Percentiles rank a stretch among this genome's conserved stretches.
Evolutionary conservation across 164 flowering plant genomes (phyloP).

Genomic region (Amborella trichopoda): DNA sequence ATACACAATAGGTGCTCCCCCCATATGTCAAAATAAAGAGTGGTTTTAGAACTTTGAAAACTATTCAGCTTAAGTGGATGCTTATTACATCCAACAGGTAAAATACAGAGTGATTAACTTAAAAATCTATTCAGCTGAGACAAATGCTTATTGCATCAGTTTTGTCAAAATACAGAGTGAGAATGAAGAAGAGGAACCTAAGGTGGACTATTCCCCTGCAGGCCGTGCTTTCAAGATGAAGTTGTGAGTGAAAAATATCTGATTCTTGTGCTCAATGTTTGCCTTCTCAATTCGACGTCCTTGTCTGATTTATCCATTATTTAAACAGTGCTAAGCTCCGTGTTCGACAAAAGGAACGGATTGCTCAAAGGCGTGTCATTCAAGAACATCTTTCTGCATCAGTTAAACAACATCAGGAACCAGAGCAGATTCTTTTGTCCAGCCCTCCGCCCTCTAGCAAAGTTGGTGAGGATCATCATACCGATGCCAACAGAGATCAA

Average conservation of each 20-base stretch:
- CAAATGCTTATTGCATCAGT: constrained; percentile 5
- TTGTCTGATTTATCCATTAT: constrained; percentile 1
- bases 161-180: constrained; percentile 43
- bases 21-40: too few species aligned
- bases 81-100: too few species aligned
- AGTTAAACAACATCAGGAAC: constrained; percentile 13
- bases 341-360: constrained; percentile 77
- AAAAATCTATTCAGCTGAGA: too few species aligned
- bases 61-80: too few species aligned
- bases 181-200: constrained; percentile 70
- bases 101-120: too few species aligned
- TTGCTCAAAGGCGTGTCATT: constrained; percentile 40
- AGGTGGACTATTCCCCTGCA: constrained; percentile 77
- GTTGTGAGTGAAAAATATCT: constrained; percentile 43
- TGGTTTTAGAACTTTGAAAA: too few species aligned
- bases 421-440: constrained; percentile 16
- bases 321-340: constrained; percentile 68
- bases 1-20: too few species aligned
- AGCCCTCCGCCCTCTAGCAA: constrained; percentile 8
- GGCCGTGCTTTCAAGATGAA: constrained; percentile 83
- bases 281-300: not conserved
- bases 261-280: not conserved
- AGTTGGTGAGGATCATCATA: constrained; percentile 15
- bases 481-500: constrained; percentile 16
- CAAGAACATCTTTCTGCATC: constrained; percentile 25